A percentile compares a stretch with the other conserved stretches of the same genome.
These are phyloP conservation scores for Trichoderma asperellum DNA, from an alignment of 2,329 filamentous ascomycete genomes.

Conservation along the genomic window DNA sequence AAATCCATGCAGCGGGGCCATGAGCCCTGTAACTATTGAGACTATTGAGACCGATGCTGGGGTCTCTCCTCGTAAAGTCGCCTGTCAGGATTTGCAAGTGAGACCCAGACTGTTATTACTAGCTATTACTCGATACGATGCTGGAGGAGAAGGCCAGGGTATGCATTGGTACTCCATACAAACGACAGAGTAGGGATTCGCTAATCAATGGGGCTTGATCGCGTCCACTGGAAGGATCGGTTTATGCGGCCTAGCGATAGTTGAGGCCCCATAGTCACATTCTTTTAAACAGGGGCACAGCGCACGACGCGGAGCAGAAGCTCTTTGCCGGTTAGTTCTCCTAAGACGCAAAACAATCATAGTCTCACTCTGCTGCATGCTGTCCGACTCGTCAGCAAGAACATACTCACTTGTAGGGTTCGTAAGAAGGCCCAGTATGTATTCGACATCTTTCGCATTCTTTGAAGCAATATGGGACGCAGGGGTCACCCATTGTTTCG, in stretches of 20 bases:
- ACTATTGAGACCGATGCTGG: background rate
- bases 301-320: background rate
- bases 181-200: background rate
- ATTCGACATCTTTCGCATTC: slow-evolving; percentile 80
- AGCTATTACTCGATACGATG: background rate
- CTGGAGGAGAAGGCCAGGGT: background rate
- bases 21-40: background rate
- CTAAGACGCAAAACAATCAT: background rate
- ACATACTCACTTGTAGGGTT: background rate
- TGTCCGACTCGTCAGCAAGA: background rate
- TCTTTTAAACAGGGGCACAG: background rate
- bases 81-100: background rate
- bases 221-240: background rate
- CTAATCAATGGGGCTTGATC: background rate
- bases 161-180: background rate
- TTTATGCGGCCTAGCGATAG: slow-evolving; percentile 8
- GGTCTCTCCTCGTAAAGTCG: background rate
- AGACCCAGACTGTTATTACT: too few relatives aligned
- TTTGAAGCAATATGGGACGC: slow-evolving; percentile 80
- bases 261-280: background rate
- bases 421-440: slow-evolving; percentile 46
- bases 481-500: slow-evolving; percentile 62
- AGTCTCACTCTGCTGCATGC: background rate
- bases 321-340: background rate
- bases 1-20: background rate